Evolutionary conservation across 2,329 filamentous ascomycete species (phyloP).

Genomic region (Penicillium sclerotiorum): DNA sequence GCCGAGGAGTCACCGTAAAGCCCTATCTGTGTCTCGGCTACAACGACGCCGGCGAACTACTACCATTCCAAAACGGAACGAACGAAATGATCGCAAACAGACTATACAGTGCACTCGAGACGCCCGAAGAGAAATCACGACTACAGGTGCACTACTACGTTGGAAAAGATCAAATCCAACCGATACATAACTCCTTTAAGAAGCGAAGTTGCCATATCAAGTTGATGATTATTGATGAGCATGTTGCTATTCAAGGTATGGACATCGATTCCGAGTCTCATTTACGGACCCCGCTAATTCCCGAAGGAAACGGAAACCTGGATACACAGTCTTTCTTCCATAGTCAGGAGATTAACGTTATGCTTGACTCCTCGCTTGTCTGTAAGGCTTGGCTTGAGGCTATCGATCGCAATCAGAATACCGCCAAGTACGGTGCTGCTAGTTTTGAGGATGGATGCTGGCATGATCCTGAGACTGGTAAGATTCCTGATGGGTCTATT

Average conservation of each 20-base stretch:
- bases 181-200: conserved; percentile 68
- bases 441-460: conserved; percentile 62
- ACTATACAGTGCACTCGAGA: conserved; percentile 61
- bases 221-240: conserved; percentile 71
- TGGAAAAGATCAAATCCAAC: conserved; percentile 69
- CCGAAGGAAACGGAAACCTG: conserved; percentile 68
- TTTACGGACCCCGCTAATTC: neutral
- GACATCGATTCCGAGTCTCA: neutral
- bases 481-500: conserved; percentile 53
- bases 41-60: conserved; percentile 75
- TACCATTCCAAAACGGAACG: conserved; percentile 74
- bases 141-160: conserved; percentile 72
- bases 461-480: conserved; percentile 55
- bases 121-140: conserved; percentile 48
- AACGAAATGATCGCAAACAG: conserved; percentile 70
- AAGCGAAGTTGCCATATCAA: conserved; percentile 75
- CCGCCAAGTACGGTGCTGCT: conserved; percentile 59
- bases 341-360: conserved; percentile 74
- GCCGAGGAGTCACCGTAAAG: conserved; percentile 67
- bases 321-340: conserved; percentile 82
- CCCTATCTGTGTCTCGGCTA: conserved; percentile 78
- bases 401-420: conserved; percentile 69
- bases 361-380: conserved; percentile 67
- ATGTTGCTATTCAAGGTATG: conserved; percentile 65
- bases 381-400: conserved; percentile 66